Evolutionary conservation across 345 rosid genomes (phyloP).

Genomic region (Brassica nigra): DNA sequence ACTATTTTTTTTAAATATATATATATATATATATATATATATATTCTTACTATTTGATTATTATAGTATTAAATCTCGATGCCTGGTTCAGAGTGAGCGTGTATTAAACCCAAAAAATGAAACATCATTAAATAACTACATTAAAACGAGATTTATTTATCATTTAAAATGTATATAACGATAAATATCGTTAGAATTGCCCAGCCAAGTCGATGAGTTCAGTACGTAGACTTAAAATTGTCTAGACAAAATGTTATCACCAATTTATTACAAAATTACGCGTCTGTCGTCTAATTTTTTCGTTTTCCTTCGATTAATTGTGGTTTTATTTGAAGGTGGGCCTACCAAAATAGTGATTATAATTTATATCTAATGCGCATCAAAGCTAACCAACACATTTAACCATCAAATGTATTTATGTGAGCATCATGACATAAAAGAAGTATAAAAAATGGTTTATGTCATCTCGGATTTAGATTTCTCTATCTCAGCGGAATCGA

Average conservation of each 20-base stretch:
- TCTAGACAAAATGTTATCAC: slow-evolving; percentile 14
- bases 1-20: too few relatives aligned
- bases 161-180: background rate
- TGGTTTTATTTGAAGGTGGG: background rate
- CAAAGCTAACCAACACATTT: background rate
- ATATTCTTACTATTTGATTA: too few relatives aligned
- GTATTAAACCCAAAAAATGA: too few relatives aligned
- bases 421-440: slow-evolving; percentile 5
- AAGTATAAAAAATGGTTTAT: background rate
- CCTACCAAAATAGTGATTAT: slow-evolving; percentile 15
- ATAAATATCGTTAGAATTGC: background rate
- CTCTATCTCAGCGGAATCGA: background rate
- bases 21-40: too few relatives aligned
- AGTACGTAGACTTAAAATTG: slow-evolving; percentile 34
- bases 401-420: background rate
- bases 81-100: too few relatives aligned
- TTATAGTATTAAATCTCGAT: too few relatives aligned
- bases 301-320: background rate
- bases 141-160: too few relatives aligned
- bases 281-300: slow-evolving; percentile 22
- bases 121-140: too few relatives aligned
- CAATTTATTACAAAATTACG: slow-evolving; percentile 36
- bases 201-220: slow-evolving; percentile 26
- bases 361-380: background rate
- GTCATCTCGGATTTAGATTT: background rate